Evolutionary conservation across 768 basidiomycete genomes (phyloP).

Genomic region (Leccinum olivaceopallidum): DNA sequence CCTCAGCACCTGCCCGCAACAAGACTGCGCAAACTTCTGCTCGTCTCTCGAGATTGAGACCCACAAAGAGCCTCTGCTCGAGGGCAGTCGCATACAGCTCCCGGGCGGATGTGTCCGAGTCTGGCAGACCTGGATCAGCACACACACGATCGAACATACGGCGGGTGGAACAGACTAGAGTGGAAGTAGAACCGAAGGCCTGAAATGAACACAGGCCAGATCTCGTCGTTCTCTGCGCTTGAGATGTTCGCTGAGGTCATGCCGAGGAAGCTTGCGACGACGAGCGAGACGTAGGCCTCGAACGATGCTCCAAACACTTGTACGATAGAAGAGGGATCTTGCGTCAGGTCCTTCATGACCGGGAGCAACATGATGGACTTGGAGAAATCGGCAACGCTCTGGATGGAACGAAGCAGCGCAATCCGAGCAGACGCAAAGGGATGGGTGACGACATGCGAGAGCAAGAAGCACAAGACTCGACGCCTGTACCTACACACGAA

Average conservation of each 20-base stretch:
- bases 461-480: constrained; percentile 70
- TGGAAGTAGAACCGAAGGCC: constrained; percentile 46
- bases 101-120: constrained; percentile 39
- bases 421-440: constrained; percentile 48
- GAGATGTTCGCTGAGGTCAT: constrained; percentile 42
- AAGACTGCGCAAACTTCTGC: constrained; percentile 55
- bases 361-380: constrained; percentile 61
- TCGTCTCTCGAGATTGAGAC: constrained; percentile 53
- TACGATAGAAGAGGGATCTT: constrained; percentile 23
- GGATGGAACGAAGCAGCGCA: constrained; percentile 50
- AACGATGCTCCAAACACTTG: constrained; percentile 42
- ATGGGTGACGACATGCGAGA: constrained; percentile 76
- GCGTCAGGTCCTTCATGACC: constrained; percentile 44
- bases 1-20: constrained; percentile 51
- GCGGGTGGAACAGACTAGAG: constrained; percentile 40
- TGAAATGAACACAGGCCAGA: constrained; percentile 53
- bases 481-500: constrained; percentile 57
- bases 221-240: constrained; percentile 36
- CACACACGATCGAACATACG: background rate
- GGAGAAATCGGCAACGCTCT: constrained; percentile 39
- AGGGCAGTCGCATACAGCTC: constrained; percentile 45
- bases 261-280: constrained; percentile 52
- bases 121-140: constrained; percentile 32
- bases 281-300: constrained; percentile 32
- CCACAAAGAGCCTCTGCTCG: constrained; percentile 55